Evolutionary conservation across 164 flowering plant genomes (phyloP).

Genomic region (Vitis amurensis): DNA sequence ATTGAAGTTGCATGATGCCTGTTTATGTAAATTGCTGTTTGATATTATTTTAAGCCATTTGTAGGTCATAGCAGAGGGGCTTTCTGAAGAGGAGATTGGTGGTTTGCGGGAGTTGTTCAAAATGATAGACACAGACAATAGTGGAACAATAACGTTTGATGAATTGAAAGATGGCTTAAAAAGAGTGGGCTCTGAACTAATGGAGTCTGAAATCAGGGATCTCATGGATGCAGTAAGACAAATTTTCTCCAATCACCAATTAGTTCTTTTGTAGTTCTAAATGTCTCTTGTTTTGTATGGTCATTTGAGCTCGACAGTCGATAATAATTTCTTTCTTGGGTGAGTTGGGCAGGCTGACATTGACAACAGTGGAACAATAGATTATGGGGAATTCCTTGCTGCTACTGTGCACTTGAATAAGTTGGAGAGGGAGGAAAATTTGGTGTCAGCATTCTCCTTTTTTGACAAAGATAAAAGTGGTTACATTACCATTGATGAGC

Average conservation of each 20-base stretch:
- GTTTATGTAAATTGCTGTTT: not conserved
- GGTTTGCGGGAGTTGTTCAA: constrained; percentile 49
- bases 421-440: constrained; percentile 50
- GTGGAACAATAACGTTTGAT: constrained; percentile 51
- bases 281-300: not conserved
- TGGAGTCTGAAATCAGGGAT: constrained; percentile 47
- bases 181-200: constrained; percentile 43
- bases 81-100: constrained; percentile 51
- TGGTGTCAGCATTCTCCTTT: constrained; percentile 44
- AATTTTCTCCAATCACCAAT: not conserved
- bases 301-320: not conserved
- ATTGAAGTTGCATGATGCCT: too few relatives aligned
- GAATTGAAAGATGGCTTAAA: constrained; percentile 43
- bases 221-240: constrained; percentile 46
- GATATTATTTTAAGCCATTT: not conserved
- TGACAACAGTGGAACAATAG: constrained; percentile 54
- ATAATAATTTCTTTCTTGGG: not conserved
- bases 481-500: constrained; percentile 52
- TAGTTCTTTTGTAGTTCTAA: not conserved
- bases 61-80: constrained; percentile 52
- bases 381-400: constrained; percentile 53
- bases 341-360: constrained; percentile 41
- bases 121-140: constrained; percentile 47
- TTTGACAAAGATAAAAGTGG: constrained; percentile 58
- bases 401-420: constrained; percentile 52